Evolutionary conservation across 73 alveolate species (phyloP).

Genomic region (Paramecium caudatum): DNA sequence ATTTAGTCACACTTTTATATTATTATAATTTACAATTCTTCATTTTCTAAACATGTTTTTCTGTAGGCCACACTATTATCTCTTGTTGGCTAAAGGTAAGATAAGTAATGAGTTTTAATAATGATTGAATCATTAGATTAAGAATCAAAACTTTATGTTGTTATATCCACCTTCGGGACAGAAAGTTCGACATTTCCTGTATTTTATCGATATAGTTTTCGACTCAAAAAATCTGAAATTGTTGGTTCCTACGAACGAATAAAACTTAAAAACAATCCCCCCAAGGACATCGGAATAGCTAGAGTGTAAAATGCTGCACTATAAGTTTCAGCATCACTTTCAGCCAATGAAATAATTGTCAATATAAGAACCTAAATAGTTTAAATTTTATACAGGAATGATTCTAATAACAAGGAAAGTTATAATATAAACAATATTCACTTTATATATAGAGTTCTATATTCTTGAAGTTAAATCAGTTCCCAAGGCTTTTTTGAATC

Average conservation of each 20-base stretch:
- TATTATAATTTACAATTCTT: neutral
- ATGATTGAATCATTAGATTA: neutral
- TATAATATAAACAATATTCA: neutral
- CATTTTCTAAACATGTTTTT: slow-evolving; percentile 18
- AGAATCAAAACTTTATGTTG: neutral
- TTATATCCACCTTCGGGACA: slow-evolving; percentile 4
- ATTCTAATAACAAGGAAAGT: slow-evolving; percentile 43
- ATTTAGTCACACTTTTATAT: neutral
- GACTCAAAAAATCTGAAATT: neutral
- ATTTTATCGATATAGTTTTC: neutral
- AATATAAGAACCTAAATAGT: neutral
- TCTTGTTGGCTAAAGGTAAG: neutral
- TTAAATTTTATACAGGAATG: neutral
- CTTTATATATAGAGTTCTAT: neutral
- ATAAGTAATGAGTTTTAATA: slow-evolving; percentile 14
- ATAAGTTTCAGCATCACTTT: neutral
- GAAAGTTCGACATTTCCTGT: slow-evolving; percentile 56
- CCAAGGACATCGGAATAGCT: slow-evolving; percentile 41
- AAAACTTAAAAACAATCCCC: slow-evolving; percentile 17
- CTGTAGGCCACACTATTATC: slow-evolving; percentile 35
- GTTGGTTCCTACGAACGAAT: slow-evolving; percentile 31
- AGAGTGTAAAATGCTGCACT: neutral
- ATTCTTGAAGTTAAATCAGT: slow-evolving; percentile 9
- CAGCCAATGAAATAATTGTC: slow-evolving; percentile 18
- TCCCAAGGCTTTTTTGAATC: slow-evolving; percentile 1